Base-by-base conservation (phyloP, 768 basidiomycete species). In the Psilocybe cyanescens region DNA sequence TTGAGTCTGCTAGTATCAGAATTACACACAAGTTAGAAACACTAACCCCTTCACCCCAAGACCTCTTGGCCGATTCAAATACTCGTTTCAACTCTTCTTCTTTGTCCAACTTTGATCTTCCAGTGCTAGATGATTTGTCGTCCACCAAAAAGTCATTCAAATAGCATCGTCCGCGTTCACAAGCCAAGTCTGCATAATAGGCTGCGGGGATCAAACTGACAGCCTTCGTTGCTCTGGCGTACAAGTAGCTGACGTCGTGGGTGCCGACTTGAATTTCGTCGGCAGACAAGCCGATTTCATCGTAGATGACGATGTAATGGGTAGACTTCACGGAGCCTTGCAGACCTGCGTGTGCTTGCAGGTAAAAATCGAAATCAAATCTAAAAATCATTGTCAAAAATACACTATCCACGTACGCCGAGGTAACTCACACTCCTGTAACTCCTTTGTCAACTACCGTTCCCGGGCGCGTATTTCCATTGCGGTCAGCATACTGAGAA, bases 361-460 rank as follows among this genome's bases (percentile, higher is more conserved):
- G 82, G 63, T 88, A 86, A 62, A 86, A 87, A 58, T 88, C 86
- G 48, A 85, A 86, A 58, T 87, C 86, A 62, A 86, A 88, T 0
- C 85, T 87, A 55, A 75, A 60, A 61, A 53, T 59, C 29, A 48
- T 24, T 12, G 41, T 37, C 49, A 49, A 19, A 52, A 29, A 47
- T 3, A 45, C 57, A 16, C n/a, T 49, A 53, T 41, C 3, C 6
- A 30, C 6, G 19, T 39, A 6, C 8, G 19, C 50, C 28, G 46
- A 16, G 1, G 29, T 37, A 17, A 65, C 83, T 52, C 78, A 89
- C 84, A 87, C 82, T 1, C 82, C 84, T 2, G 92, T 92, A 39
- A 94, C 77, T 3, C 92, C 92, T 68, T 83, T 83, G 71, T 95
- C 92, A 9, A 92, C 87, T 3, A 95, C 85, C 0, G 93, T 93